Conservation (phyloP, 139 green algal genomes). For the Micractinium sp. region DNA sequence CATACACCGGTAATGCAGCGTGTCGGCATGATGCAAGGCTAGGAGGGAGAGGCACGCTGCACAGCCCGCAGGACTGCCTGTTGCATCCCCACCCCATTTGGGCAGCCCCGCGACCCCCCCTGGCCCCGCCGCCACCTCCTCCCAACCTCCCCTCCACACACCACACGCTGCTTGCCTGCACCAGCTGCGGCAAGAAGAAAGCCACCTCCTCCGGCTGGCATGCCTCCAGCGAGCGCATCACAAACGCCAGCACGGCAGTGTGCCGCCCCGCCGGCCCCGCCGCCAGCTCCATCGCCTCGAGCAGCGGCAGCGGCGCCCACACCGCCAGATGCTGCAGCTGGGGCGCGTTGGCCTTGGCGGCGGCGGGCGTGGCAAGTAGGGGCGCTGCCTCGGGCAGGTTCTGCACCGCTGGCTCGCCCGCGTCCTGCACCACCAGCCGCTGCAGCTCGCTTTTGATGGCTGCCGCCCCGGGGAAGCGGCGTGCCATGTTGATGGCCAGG, state of each 20-base stretch:
- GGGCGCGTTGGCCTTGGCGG: conserved; percentile 35
- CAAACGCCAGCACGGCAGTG: conserved; percentile 47
- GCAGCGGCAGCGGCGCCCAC: conserved; percentile 61
- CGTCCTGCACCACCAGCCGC: conserved; percentile 56
- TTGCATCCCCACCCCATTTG: too few species aligned
- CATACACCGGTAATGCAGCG: neutral
- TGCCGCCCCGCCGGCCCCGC: conserved; percentile 43
- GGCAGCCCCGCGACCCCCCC: too few species aligned
- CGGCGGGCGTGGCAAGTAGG: conserved; percentile 60
- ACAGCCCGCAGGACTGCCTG: too few species aligned
- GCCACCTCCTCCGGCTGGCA: conserved; percentile 63
- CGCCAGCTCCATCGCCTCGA: conserved; percentile 77
- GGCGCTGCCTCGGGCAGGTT: conserved; percentile 58
- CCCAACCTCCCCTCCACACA: neutral
- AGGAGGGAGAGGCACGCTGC: neutral
- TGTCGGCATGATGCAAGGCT: neutral
- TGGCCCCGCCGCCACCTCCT: neutral
- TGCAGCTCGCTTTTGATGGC: conserved; percentile 44
- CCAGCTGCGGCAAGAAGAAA: conserved; percentile 95
- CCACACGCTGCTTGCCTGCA: conserved; percentile 65
- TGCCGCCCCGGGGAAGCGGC: conserved; percentile 12
- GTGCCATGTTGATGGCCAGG: conserved; percentile 59
- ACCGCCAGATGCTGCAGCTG: conserved; percentile 51
- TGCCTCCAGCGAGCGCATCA: conserved; percentile 50
- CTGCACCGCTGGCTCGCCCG: conserved; percentile 46